Base-by-base conservation (phyloP, 192 early-diverging fungal species). In the Coemansia sp. region DNA sequence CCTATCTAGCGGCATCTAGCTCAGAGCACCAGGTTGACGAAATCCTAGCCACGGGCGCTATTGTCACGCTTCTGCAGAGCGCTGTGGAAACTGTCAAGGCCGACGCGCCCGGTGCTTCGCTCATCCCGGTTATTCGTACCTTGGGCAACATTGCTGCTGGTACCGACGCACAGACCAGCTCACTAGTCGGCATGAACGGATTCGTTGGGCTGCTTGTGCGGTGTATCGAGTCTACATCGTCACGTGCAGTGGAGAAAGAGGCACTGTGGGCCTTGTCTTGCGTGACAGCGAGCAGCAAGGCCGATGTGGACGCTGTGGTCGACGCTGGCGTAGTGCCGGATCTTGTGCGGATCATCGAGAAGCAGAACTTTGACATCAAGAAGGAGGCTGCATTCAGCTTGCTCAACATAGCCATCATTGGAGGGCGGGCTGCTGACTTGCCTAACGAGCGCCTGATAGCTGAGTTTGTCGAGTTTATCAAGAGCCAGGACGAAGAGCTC, bases 201-300 rank as follows among this genome's bases (percentile, higher is more conserved):
- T 88, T 92, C 65, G 60, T 92, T 10, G 37, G 37, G 11, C 70
- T 73, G 2, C 26, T 82, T 5, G 63, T 72, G 13, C 69, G 62
- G 23, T 69, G 73, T 64, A 73, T 82, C 24, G 70, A 68, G 34
- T 53, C 53, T 23, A 63, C 69, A 26, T 55, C 62, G 0, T 74
- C 79, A 23, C 66, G 79, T 5, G 73, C 86, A 0, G 83, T 91
- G 21, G 88, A 88, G 61, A 91, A 89, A 62, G 90, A 91, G 65
- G 77, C 84, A 16, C 77, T 91, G 39, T 89, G 90, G 88, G 84
- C 89, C 4, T 69, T 91, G 69, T 88, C 88, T 9, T 89, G 87
- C 55, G 83, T 90, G 46, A 90, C 90, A 0, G 87, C 89, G 5
- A 57, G 38, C 21, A 55, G 42, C 26, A 80, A 63, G 69, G 83